Base-by-base conservation (phyloP, 2,329 filamentous ascomycete genomes). In the Emydomyces testavorans region DNA sequence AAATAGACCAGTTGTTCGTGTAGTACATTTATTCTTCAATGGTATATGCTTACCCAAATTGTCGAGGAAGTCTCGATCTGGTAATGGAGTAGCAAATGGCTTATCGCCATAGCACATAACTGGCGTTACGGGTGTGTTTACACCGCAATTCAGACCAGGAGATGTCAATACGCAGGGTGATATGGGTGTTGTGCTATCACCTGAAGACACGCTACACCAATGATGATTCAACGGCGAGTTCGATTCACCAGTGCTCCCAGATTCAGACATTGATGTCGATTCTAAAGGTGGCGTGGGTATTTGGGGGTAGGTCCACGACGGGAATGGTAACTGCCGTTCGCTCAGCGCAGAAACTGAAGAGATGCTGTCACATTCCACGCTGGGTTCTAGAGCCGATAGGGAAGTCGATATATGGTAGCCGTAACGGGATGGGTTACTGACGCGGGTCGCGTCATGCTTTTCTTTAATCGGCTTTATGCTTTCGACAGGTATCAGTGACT, bases 391-490 rank as follows among this genome's bases (percentile, higher is more conserved):
- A 1, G 21, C 15, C 34, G 41, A 34, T n/a, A 21, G 6, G 2
- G 47, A 21, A 4, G 26, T 28, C 11, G 47, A 34, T 24, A 15
- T 11, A 11, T 64, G 63, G 20, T 62, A 62, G 40, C 61, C 62
- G 45, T 60, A 64, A 13, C 57, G 58, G 1, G 67, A 65, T 5
- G 58, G 52, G 23, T 61, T 60, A 45, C 60, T 66, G 39, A 63
- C 54, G 13, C 66, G 62, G 13, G 65, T 66, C 15, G 65, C 60
- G 11, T 62, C 54, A 50, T 65, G 66, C 2, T 67, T 65, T 6
- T 66, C 65, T 46, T 57, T 59, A 18, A 60, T 51, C 31, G 61
- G 58, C 36, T 58, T 60, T 21, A 62, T 52, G 24, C 56, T 60
- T 51, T 64, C 63, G 11, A 64, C 60, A n/a, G 62, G 57, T 18